Evolutionary conservation across 139 green algal species (phyloP), one percentile per base, ranked within the genome.

Genomic region (Trebouxia sp.): DNA sequence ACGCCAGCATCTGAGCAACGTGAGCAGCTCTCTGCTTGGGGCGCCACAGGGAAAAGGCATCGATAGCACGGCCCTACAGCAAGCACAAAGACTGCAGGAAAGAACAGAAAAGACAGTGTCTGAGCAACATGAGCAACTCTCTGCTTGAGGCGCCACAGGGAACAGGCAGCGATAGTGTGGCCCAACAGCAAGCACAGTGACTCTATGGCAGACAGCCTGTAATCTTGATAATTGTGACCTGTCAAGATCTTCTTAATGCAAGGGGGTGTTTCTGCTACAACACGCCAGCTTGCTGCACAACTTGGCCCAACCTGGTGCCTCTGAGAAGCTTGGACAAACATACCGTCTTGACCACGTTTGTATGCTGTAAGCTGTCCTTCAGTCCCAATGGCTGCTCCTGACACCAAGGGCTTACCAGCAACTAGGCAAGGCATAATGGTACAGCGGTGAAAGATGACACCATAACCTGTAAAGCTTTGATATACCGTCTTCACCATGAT

Each of bases 341-440:
- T 53, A 92, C 87, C 87, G 35, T 93, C 89, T 0, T 74, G 41
- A 0, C 89, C 90, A 70, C 92, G 67, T 78, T 89, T 82, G 82
- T 97, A 98, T 69, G 98, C 93, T 0, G 94, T 97, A 17, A 98
- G 85, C 87, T 99, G 95, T 1, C 95, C 94, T 55, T 98, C 95
- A 0, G 89, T 95, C 47, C 95, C 93, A 0, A 99, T 91, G 35
- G 93, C 92, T 24, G 95, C 96, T 0, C 92, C 95, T 4, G 92
- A 97, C 47, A 98, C 94, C 55, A 98, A 84, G 28, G 95, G 92
- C 70, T 82, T 89, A 10, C 80, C 70, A 0, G 83, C 66, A 0
- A 92, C 83, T 28, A 92, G 88, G 79, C 92, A 97, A 1, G 90
- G n/a, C n/a, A n/a, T n/a, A n/a, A n/a, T n/a, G n/a, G n/a, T n/a